Evolutionary conservation across 75 land plant species (phyloP), one percentile per base, ranked within the genome.

Genomic region (Selaginella tamariscina): DNA sequence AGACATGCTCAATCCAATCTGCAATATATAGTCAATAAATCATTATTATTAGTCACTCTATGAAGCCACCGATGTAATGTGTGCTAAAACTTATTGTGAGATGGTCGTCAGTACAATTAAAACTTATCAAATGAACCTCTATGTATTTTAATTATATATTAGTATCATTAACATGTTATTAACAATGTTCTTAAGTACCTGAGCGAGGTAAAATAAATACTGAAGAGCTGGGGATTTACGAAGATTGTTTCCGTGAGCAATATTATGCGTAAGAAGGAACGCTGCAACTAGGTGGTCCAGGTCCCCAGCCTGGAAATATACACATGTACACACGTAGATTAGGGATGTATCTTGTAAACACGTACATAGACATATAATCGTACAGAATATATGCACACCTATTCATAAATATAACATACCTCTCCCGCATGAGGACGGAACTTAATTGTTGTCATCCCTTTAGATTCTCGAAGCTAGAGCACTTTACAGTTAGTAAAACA

Each of bases 371-470:
- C n/a, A n/a, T n/a, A n/a, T n/a, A n/a, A n/a, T n/a, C n/a, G n/a
- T n/a, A n/a, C n/a, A n/a, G n/a, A n/a, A n/a, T n/a, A n/a, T n/a
- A n/a, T n/a, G 49, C 49, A 15, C 5, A 15, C 49, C 49, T 39
- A 39, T 1, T 57, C 31, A 13, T 66, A 27, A 8, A 59, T 22
- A 11, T 24, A 24, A 0, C 26, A 71, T 74, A 94, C 98, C 97
- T 95, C 99, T 32, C 99, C 99, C 56, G 87, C 75, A 78, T 95
- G 99, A 27, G 99, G 99, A 59, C 96, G 91, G 32, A 90, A 88
- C 69, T 81, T 85, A 30, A 95, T 91, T 21, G 88, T 95, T 31
- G 85, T 71, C 86, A 91, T 82, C 27, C 99, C 92, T 74, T 95
- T 95, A 1, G 84, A 85, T 55, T 95, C 99, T 24, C 99, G 91